A percentile compares a stretch with the other conserved stretches of the same genome.
Evolutionary conservation across 2,329 filamentous ascomycete genomes (phyloP).

Genomic region (Plectosphaerella sp.): DNA sequence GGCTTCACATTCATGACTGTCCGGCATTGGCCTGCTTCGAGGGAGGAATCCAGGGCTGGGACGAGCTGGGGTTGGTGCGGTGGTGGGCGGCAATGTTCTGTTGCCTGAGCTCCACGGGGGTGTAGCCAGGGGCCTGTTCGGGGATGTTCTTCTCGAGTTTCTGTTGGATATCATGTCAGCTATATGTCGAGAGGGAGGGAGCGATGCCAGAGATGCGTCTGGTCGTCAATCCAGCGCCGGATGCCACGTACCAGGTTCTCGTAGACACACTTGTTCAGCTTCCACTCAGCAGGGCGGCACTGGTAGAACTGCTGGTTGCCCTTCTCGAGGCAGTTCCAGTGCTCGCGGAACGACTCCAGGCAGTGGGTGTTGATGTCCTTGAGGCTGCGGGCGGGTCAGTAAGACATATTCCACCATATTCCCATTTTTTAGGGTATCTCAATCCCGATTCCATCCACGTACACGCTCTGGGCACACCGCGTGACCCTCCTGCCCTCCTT

Average conservation of each 20-base stretch:
- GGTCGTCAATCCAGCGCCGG: not conserved
- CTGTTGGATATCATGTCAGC: constrained; percentile 34
- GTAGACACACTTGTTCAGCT: constrained; percentile 91
- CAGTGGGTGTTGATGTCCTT: constrained; percentile 96
- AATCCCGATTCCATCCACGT: constrained; percentile 37
- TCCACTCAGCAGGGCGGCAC: constrained; percentile 82
- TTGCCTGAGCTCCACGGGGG: constrained; percentile 69
- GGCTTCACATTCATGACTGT: constrained; percentile 5
- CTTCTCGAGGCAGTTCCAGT: constrained; percentile 95
- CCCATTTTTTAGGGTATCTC: not conserved
- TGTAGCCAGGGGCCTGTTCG: constrained; percentile 63
- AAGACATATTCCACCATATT: not conserved
- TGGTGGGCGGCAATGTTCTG: constrained; percentile 58
- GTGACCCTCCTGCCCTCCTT: constrained; percentile 96
- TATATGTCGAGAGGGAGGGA: not conserved
- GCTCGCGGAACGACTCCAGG: constrained; percentile 81
- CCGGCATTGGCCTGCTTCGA: constrained; percentile 10
- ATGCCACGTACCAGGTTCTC: constrained; percentile 76
- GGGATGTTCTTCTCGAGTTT: constrained; percentile 79
- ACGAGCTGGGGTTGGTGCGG: constrained; percentile 35
- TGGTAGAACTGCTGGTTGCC: constrained; percentile 98
- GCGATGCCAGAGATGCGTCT: not conserved
- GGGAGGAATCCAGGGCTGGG: constrained; percentile 35
- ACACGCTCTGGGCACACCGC: constrained; percentile 94
- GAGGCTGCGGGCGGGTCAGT: constrained; percentile 50